Evolutionary conservation across 2,329 filamentous ascomycete genomes (phyloP).

Genomic region (Chaetomiaceae sp.): DNA sequence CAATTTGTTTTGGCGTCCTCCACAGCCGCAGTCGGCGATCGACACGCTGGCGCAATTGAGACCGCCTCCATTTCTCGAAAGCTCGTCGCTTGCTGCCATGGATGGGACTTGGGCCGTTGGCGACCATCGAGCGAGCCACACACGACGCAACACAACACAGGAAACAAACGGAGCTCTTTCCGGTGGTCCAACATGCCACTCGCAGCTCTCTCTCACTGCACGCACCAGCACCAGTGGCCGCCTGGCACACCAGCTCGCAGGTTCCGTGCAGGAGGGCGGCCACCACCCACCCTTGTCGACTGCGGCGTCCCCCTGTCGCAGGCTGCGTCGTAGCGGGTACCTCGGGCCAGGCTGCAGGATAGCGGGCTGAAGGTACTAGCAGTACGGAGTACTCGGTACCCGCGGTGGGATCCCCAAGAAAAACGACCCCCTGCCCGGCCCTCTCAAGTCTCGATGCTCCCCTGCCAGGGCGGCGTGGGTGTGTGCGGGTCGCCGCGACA

Average conservation of each 20-base stretch:
- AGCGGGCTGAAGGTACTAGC: slow-evolving; percentile 6
- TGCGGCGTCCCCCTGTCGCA: slow-evolving; percentile 7
- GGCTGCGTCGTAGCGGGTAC: slow-evolving; percentile 16
- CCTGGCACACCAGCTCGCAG: background rate
- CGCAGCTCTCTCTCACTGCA: no score
- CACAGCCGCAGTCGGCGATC: no score
- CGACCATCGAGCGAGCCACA: no score
- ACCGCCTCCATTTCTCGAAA: no score
- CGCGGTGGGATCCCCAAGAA: background rate
- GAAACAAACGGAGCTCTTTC: no score
- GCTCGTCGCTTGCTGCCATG: no score
- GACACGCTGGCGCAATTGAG: no score
- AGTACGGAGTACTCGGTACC: slow-evolving; percentile 1
- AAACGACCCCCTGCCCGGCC: background rate
- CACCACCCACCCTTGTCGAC: slow-evolving; percentile 3
- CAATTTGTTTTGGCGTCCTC: no score
- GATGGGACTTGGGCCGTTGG: no score
- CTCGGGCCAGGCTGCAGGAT: slow-evolving; percentile 22
- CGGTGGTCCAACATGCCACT: no score
- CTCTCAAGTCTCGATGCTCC: slow-evolving; percentile 7
- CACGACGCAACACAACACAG: no score
- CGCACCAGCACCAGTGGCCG: no score
- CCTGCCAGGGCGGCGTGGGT: slow-evolving; percentile 1
- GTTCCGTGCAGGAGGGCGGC: slow-evolving; percentile 16
- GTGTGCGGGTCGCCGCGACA: slow-evolving; percentile 4